Evolutionary conservation across 2,329 filamentous ascomycete genomes (phyloP).

Genomic region (Trichoderma semiorbis): DNA sequence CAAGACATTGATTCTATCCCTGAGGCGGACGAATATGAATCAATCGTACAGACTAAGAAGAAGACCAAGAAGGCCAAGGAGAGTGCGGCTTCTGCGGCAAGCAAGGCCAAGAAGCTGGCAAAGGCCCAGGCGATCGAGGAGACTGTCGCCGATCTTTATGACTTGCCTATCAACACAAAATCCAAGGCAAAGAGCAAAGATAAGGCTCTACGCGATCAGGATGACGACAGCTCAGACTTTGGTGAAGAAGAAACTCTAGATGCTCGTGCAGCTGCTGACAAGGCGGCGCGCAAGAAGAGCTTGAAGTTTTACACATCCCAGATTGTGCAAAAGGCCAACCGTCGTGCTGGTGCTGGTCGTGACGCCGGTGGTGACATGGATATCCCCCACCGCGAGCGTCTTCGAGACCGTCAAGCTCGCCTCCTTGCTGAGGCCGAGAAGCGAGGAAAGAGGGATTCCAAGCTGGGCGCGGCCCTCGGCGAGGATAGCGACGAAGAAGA

Average conservation of each 20-base stretch:
- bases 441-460: slow-evolving; percentile 65
- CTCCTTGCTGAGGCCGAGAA: slow-evolving; percentile 86
- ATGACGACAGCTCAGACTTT: slow-evolving; percentile 77
- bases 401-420: slow-evolving; percentile 79
- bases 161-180: slow-evolving; percentile 52
- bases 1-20: slow-evolving; percentile 27
- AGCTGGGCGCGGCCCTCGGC: slow-evolving; percentile 62
- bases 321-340: slow-evolving; percentile 90
- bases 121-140: slow-evolving; percentile 64
- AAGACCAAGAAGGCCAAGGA: slow-evolving; percentile 27
- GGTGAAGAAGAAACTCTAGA: slow-evolving; percentile 84
- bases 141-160: slow-evolving; percentile 65
- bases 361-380: slow-evolving; percentile 77
- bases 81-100: slow-evolving; percentile 21
- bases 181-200: slow-evolving; percentile 40
- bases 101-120: slow-evolving; percentile 42
- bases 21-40: slow-evolving; percentile 18
- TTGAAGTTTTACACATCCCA: slow-evolving; percentile 98
- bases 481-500: slow-evolving; percentile 69
- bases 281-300: slow-evolving; percentile 84
- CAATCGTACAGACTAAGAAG: slow-evolving; percentile 30
- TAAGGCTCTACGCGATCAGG: slow-evolving; percentile 37
- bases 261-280: slow-evolving; percentile 75
- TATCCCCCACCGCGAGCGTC: slow-evolving; percentile 82
- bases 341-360: slow-evolving; percentile 68